Conservation (phyloP, 2,329 filamentous ascomycete genomes). For the Paraphaeosphaeria minitans region DNA sequence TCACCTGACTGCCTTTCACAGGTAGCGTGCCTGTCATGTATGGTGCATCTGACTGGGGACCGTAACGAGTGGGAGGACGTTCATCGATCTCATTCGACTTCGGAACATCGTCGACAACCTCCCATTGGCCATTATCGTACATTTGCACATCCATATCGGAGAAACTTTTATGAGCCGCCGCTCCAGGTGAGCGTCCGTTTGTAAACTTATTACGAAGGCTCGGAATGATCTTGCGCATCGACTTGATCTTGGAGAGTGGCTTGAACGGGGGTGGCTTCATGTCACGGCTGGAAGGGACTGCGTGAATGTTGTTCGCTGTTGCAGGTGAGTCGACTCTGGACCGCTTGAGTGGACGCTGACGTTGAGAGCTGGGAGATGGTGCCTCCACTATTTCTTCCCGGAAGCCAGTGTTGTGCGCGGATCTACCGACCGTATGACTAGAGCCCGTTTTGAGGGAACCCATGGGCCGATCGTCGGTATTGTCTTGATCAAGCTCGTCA, state of each 20-base stretch:
- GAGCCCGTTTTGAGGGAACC: constrained; percentile 25
- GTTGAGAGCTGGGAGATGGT: constrained; percentile 17
- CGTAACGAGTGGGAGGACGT: constrained; percentile 7
- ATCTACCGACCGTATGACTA: constrained; percentile 32
- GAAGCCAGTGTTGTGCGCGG: constrained; percentile 21
- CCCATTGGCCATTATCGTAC: constrained; percentile 22
- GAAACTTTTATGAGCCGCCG: neutral
- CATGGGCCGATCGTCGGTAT: neutral
- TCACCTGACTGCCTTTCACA: constrained; percentile 8
- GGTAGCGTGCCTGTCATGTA: constrained; percentile 38
- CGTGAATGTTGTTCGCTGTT: constrained; percentile 22
- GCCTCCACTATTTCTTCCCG: constrained; percentile 7
- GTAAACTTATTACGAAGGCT: constrained; percentile 30
- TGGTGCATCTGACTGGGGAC: constrained; percentile 11
- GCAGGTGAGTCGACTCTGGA: constrained; percentile 39
- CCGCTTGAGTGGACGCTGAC: constrained; percentile 35
- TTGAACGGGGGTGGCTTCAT: constrained; percentile 48
- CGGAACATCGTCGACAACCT: neutral
- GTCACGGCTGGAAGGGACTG: constrained; percentile 33
- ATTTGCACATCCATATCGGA: constrained; percentile 17
- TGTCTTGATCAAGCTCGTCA: constrained; percentile 9
- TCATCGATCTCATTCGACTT: neutral
- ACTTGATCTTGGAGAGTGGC: constrained; percentile 32
- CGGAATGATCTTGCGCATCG: constrained; percentile 33
- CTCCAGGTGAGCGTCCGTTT: constrained; percentile 12